Evolutionary conservation across 176 grass and related monocot species (phyloP).

Genomic region (Neostapfia colusana): DNA sequence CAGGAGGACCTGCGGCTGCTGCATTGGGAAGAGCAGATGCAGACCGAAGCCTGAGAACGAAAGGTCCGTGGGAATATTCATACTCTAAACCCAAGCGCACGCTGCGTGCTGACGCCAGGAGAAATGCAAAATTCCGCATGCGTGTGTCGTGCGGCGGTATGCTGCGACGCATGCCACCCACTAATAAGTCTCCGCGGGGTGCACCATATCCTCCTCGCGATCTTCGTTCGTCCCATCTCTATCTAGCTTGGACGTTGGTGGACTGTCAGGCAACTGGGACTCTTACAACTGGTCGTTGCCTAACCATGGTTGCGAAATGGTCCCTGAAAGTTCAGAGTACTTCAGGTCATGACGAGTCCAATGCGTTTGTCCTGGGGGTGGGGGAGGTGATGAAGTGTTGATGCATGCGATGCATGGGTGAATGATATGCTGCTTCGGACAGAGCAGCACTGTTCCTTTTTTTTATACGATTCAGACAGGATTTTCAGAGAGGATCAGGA

Average conservation of each 20-base stretch:
- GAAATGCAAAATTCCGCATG: not conserved
- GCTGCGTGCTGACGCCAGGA: slow-evolving; percentile 17
- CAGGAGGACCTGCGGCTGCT: slow-evolving; percentile 14
- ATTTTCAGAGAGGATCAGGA: slow-evolving; percentile 6
- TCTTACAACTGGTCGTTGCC: slow-evolving; percentile 29
- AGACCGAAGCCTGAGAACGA: slow-evolving; percentile 11
- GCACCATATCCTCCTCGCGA: slow-evolving; percentile 43
- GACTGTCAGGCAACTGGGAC: slow-evolving; percentile 11
- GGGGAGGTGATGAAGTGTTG: not conserved
- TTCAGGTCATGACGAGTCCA: not conserved
- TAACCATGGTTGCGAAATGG: not conserved
- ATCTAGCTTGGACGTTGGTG: slow-evolving; percentile 25
- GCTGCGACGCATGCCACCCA: not conserved
- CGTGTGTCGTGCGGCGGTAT: too few relatives aligned
- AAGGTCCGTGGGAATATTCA: not conserved
- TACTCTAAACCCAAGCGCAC: not conserved
- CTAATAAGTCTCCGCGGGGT: not conserved
- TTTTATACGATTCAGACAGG: not conserved
- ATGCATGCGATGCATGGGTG: not conserved
- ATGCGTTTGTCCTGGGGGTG: not conserved
- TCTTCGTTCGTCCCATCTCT: slow-evolving; percentile 28
- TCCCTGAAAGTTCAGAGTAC: not conserved
- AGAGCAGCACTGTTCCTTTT: not conserved
- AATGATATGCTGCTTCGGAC: not conserved
- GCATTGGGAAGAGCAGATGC: slow-evolving; percentile 38